Percentiles rank a stretch among this genome's conserved stretches.
Conservation (phyloP, 805 yeast genomes). For the Middelhovenomyces tepae region DNA sequence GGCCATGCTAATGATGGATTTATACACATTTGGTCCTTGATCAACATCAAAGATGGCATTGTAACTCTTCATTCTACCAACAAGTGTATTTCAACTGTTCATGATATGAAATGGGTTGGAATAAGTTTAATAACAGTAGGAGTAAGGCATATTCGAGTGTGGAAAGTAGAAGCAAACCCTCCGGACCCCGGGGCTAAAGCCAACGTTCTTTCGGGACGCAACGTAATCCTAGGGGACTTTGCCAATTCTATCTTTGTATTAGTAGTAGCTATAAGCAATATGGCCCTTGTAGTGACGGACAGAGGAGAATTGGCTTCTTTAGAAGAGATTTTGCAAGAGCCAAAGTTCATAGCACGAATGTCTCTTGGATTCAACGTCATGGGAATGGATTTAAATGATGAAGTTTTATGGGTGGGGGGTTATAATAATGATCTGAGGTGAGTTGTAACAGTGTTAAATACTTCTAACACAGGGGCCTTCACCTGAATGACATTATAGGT, state of each 20-base stretch:
- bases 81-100: slow-evolving; percentile 52
- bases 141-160: slow-evolving; percentile 49
- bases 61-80: slow-evolving; percentile 42
- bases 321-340: slow-evolving; percentile 8
- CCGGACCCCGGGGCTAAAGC: slow-evolving; percentile 10
- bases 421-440: too few relatives aligned
- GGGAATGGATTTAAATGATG: slow-evolving; percentile 19
- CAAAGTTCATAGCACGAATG: slow-evolving; percentile 11
- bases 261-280: slow-evolving; percentile 28
- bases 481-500: too few relatives aligned
- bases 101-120: slow-evolving; percentile 48
- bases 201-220: slow-evolving; percentile 46
- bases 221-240: slow-evolving; percentile 43
- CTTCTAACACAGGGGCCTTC: too few relatives aligned
- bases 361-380: slow-evolving; percentile 15
- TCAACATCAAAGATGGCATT: slow-evolving; percentile 19
- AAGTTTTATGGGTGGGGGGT: slow-evolving; percentile 33
- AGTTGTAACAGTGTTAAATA: too few relatives aligned
- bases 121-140: slow-evolving; percentile 49
- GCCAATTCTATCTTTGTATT: slow-evolving; percentile 44
- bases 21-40: slow-evolving; percentile 49
- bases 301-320: slow-evolving; percentile 21
- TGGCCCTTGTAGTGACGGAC: slow-evolving; percentile 19
- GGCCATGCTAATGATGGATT: slow-evolving; percentile 67
- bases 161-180: slow-evolving; percentile 37